A percentile compares a stretch with the other conserved stretches of the same genome.
Evolutionary conservation across 2,329 filamentous ascomycete species (phyloP).

Genomic region (Apiospora pterosperma): DNA sequence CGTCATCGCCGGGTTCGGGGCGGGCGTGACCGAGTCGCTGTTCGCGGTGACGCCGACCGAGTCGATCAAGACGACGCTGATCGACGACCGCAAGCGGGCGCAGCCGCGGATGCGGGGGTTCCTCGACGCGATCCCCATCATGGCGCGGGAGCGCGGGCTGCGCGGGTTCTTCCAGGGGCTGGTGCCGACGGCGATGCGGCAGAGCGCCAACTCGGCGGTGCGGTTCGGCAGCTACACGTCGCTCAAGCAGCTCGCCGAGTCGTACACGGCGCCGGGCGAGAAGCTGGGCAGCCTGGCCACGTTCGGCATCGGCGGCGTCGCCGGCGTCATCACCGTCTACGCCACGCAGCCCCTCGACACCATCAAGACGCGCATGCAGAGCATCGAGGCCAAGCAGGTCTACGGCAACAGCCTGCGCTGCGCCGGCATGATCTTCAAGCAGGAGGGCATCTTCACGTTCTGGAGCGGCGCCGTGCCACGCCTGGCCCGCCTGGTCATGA

Average conservation of each 20-base stretch:
- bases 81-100: conserved; percentile 86
- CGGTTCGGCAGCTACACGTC: conserved; percentile 90
- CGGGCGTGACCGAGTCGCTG: conserved; percentile 89
- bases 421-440: conserved; percentile 76
- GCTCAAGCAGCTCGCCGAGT: conserved; percentile 85
- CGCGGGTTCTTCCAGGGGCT: conserved; percentile 97
- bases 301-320: conserved; percentile 85
- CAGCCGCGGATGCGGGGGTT: conserved; percentile 90
- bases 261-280: conserved; percentile 90
- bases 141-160: conserved; percentile 81
- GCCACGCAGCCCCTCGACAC: conserved; percentile 78
- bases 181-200: conserved; percentile 87
- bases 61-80: conserved; percentile 97
- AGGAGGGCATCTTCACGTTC: conserved; percentile 85
- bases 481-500: conserved; percentile 79
- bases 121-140: conserved; percentile 83
- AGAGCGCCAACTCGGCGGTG: conserved; percentile 90
- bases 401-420: conserved; percentile 91
- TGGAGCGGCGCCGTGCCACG: conserved; percentile 92
- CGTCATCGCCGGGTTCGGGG: conserved; percentile 90
- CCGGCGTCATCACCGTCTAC: conserved; percentile 87
- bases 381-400: conserved; percentile 72
- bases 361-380: conserved; percentile 98
- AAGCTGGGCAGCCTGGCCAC: conserved; percentile 86
- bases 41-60: conserved; percentile 95